Evolutionary conservation across 1,284 basidiomycete species (phyloP), one percentile per base, ranked within the genome.

Genomic region (Crucibulum parvulum): DNA sequence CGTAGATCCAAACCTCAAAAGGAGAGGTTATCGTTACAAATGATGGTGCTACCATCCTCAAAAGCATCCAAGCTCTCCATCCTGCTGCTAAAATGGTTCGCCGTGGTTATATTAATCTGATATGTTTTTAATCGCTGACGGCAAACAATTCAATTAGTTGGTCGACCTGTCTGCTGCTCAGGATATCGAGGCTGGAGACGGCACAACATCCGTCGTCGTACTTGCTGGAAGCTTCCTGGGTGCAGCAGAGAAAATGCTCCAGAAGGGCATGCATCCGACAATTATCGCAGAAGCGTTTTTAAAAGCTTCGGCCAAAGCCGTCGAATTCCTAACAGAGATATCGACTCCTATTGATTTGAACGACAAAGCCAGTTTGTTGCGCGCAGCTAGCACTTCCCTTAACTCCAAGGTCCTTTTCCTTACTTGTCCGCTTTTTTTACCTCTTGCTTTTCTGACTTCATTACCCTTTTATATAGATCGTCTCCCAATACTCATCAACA

Each of bases 1-100:
- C 50, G 36, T 72, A 98, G 96, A 99, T 99, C 74, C 96, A 98
- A 88, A 99, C 97, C 6, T 81, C 94, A 6, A 95, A 94, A 75
- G 97, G 97, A 67, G 96, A 99, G 74, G 95, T 98, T 5, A 93
- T 99, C 69, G 95, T 99, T 70, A 99, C 98, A 16, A 99, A 99
- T 77, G 98, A 99, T 79, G 98, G 98, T 50, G 98, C 98, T 10
- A 99, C 98, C 9, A 99, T 99, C 66, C 81, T 99, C 61, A 95
- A 95, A 79, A 98, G 95, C 72, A 96, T 99, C 75, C 96, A 98
- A 63, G 98, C 98, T 18, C 81, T 99, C 60, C 98, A 99, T 79
- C 98, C 98, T 39, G 98, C 98, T 47, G 98, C 98, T 34, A 93
- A 97, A 78, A 99, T 99, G 98, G 95, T 89, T 66, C 63, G 68